These are phyloP conservation scores for Metschnikowia cubensis DNA, from an alignment of 805 yeast genomes.

Conservation along the genomic window DNA sequence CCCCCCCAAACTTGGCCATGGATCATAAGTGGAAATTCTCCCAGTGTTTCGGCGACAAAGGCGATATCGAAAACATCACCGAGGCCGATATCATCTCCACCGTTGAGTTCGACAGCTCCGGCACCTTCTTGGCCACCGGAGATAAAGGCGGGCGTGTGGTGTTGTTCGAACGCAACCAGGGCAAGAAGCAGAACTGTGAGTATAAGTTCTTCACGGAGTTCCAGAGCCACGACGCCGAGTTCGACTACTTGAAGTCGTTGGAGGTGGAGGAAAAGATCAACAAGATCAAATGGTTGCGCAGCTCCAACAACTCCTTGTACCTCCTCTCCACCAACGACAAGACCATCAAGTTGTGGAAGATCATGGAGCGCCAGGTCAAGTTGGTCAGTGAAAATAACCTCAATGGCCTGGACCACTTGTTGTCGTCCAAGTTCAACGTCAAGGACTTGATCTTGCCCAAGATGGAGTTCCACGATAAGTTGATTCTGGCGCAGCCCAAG, in stretches of 20 bases:
- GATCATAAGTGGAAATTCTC: slow-evolving; percentile 73
- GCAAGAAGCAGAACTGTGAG: slow-evolving; percentile 66
- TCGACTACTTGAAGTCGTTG: slow-evolving; percentile 89
- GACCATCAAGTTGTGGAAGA: slow-evolving; percentile 97
- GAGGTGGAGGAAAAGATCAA: slow-evolving; percentile 98
- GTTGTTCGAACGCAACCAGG: slow-evolving; percentile 81
- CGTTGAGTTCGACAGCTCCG: slow-evolving; percentile 92
- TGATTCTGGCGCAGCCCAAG: slow-evolving; percentile 92
- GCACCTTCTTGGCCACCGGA: slow-evolving; percentile 95
- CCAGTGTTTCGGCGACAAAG: slow-evolving; percentile 98
- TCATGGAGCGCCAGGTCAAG: slow-evolving; percentile 85
- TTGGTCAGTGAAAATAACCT: slow-evolving; percentile 90
- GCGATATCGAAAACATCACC: slow-evolving; percentile 90
- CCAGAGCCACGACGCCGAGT: slow-evolving; percentile 98
- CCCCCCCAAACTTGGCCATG: slow-evolving; percentile 7
- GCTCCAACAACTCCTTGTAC: slow-evolving; percentile 86
- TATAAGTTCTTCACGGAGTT: slow-evolving; percentile 95
- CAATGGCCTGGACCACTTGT: slow-evolving; percentile 19
- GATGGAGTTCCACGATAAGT: slow-evolving; percentile 88
- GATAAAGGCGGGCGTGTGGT: slow-evolving; percentile 99
- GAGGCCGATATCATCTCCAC: slow-evolving; percentile 97
- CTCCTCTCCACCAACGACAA: slow-evolving; percentile 91
- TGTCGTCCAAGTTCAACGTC: slow-evolving; percentile 26
- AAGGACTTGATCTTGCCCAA: slow-evolving; percentile 72
- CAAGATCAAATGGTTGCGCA: slow-evolving; percentile 92